Base-by-base conservation (phyloP, 2,329 filamentous ascomycete species). In the Diaporthe longicolla region DNA sequence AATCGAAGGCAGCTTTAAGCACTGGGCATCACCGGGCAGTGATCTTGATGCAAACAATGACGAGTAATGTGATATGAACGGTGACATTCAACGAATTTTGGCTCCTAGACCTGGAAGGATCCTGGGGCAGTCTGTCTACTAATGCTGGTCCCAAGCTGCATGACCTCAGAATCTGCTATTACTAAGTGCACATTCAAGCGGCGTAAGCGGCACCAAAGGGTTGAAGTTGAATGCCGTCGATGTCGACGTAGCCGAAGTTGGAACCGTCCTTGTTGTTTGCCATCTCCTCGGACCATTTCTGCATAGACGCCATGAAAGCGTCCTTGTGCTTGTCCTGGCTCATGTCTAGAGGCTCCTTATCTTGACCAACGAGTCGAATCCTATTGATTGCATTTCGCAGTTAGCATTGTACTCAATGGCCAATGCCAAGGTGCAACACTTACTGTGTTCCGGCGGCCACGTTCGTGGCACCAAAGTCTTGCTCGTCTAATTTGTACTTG, bases 401-500 rank as follows among this genome's bases (percentile, higher is more conserved):
- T 17, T 43, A 43, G 40, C 37, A 40, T 40, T 1, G 6, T 9
- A 35, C n/a, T 24, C 6, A 11, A n/a, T 17, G 17, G n/a, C 13
- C 26, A 2, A 4, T 8, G 17, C 21, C 21, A 59, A 17, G 29
- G 10, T 21, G 3, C 7, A 15, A 7, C 13, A 70, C 74, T 55
- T 52, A 76, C 74, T 76, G 74, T 15, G 74, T 68, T 37, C 74
- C 74, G 57, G 74, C 74, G 21, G 73, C 69, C 40, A 74, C 2
- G 21, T 72, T 76, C 19, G 69, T 74, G n/a, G 66, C 13, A 3
- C 72, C 63, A 57, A 91, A 87, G 69, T 91, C 82, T 73, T 88
- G 82, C 54, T 88, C 82, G 68, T 88, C 86, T 3, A 86, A 73
- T 37, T 82, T 79, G 76, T 84, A 82, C 75, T 87, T 79, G 66